Percentiles rank a stretch among this genome's conserved stretches.
phyloP scores from a whole-genome alignment of 441 rosid genomes.

The Dalechampia spathulata region DNA sequence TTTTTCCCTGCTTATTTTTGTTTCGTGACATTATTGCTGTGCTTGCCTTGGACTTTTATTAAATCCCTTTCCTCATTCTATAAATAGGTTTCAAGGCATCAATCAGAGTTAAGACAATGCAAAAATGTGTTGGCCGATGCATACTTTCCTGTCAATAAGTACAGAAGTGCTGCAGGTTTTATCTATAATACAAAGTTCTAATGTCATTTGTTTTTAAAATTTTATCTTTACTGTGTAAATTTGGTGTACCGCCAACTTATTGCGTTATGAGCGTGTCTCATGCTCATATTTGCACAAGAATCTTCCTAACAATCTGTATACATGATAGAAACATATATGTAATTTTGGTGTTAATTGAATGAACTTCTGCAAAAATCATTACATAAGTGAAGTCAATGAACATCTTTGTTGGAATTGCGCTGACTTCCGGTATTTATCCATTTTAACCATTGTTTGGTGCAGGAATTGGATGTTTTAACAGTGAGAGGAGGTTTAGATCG shows the following conservation, averaged over 20 bases:
- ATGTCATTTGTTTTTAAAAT: not conserved
- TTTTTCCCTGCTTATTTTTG: too few relatives aligned
- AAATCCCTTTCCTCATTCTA: not conserved
- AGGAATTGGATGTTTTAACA: constrained; percentile 32
- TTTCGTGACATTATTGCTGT: too few relatives aligned
- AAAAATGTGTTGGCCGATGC: constrained; percentile 36
- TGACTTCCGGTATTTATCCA: not conserved
- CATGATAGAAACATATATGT: not conserved
- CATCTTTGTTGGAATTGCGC: not conserved
- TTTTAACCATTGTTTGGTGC: not conserved
- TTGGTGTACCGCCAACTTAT: not conserved
- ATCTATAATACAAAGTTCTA: not conserved
- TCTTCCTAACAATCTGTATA: not conserved
- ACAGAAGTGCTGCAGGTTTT: constrained; percentile 37
- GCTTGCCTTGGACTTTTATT: not conserved
- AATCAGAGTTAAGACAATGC: constrained; percentile 35
- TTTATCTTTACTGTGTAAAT: not conserved
- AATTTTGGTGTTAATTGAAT: not conserved
- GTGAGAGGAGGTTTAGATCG: constrained; percentile 50
- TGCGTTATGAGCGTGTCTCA: not conserved
- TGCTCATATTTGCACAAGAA: not conserved
- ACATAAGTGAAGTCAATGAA: not conserved
- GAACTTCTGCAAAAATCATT: not conserved
- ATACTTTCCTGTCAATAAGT: constrained; percentile 31
- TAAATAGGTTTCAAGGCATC: constrained; percentile 51